Conservation (phyloP, 768 basidiomycete species). For the Suillus spraguei region DNA sequence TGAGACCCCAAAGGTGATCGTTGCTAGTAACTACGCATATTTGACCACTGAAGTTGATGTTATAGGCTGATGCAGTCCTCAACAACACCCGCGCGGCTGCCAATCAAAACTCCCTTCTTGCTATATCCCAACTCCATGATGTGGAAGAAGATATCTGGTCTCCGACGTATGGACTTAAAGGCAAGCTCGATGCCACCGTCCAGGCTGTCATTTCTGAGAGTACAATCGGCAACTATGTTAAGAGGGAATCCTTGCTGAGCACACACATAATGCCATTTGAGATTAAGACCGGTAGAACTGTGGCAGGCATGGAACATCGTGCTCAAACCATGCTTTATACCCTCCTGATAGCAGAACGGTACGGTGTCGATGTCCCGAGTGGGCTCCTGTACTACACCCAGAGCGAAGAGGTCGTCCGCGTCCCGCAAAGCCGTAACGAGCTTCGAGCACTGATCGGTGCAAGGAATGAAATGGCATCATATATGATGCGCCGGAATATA, state of each 20-base stretch:
- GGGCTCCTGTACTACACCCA: conserved; percentile 96
- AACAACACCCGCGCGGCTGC: conserved; percentile 62
- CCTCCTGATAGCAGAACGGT: conserved; percentile 87
- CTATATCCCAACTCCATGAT: conserved; percentile 77
- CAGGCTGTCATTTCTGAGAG: conserved; percentile 62
- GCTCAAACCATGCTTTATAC: conserved; percentile 99
- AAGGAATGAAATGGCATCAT: conserved; percentile 84
- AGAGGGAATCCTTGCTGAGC: conserved; percentile 23
- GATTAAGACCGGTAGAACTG: conserved; percentile 90
- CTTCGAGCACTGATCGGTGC: conserved; percentile 78
- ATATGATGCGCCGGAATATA: conserved; percentile 58
- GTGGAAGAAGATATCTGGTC: conserved; percentile 99
- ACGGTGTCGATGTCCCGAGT: conserved; percentile 75
- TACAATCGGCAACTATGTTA: conserved; percentile 25
- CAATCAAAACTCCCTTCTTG: conserved; percentile 57
- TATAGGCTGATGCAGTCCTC: conserved; percentile 64
- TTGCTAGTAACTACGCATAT: conserved; percentile 2
- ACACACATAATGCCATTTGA: conserved; percentile 72
- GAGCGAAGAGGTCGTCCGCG: conserved; percentile 81
- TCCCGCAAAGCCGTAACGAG: conserved; percentile 81
- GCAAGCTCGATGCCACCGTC: conserved; percentile 92
- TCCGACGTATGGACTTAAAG: conserved; percentile 91
- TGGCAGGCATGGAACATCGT: conserved; percentile 86
- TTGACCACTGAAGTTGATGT: conserved; percentile 5
- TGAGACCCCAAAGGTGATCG: conserved; percentile 59